phyloP scores from a whole-genome alignment of 768 basidiomycete genomes.

The Pleurotus platypus region DNA sequence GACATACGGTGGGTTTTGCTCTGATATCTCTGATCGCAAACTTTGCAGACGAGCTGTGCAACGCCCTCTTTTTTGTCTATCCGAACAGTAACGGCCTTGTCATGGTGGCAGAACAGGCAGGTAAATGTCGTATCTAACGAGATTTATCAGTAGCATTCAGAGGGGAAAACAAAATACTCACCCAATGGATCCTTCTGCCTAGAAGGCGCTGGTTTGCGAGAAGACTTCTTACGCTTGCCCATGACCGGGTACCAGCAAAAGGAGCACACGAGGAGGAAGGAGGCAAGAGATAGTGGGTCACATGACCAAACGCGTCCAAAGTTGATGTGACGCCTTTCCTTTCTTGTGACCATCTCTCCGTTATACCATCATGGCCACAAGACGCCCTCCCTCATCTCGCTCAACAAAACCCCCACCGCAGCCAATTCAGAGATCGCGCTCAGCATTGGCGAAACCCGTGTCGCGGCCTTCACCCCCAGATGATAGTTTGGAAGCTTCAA shows the following conservation, averaged over 20 bases:
- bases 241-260: slow-evolving; percentile 31
- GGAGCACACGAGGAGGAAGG: slow-evolving; percentile 3
- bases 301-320: slow-evolving; percentile 31
- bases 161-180: slow-evolving; percentile 25
- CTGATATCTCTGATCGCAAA: slow-evolving; percentile 85
- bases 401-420: slow-evolving; percentile 34
- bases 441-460: slow-evolving; percentile 41
- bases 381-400: slow-evolving; percentile 53
- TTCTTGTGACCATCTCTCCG: slow-evolving; percentile 5
- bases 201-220: slow-evolving; percentile 70
- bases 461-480: slow-evolving; percentile 20
- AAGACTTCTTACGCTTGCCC: slow-evolving; percentile 91
- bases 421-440: slow-evolving; percentile 37
- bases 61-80: slow-evolving; percentile 84
- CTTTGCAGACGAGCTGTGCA: slow-evolving; percentile 75
- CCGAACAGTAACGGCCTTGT: slow-evolving; percentile 82
- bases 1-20: slow-evolving; percentile 78
- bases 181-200: slow-evolving; percentile 72
- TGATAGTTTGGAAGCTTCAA: slow-evolving; percentile 15
- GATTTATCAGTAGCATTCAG: not conserved
- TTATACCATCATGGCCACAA: slow-evolving; percentile 51
- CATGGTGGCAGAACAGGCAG: slow-evolving; percentile 87
- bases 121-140: slow-evolving; percentile 75
- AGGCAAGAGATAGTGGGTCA: slow-evolving; percentile 12
- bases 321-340: slow-evolving; percentile 26